Conservation (phyloP, 208 protist genomes). For the Tritrichomonas musculus region DNA sequence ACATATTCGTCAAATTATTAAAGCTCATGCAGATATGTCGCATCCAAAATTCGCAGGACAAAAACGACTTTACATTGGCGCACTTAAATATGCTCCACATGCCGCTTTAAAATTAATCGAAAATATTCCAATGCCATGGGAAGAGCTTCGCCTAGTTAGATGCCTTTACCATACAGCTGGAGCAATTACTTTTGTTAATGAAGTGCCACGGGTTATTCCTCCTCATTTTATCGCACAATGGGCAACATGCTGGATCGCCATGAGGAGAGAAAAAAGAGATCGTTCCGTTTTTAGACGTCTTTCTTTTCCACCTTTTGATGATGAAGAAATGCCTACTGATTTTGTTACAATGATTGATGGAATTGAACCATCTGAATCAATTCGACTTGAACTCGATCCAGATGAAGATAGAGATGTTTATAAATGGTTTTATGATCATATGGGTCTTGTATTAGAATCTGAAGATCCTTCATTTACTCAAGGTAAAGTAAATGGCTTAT, state of each 20-base stretch:
- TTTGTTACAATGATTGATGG: constrained; percentile 67
- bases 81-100: constrained; percentile 97
- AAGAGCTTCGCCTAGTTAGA: constrained; percentile 41
- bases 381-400: constrained; percentile 82
- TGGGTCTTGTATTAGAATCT: background rate
- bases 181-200: constrained; percentile 99
- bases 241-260: constrained; percentile 99
- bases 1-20: constrained; percentile 96
- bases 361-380: constrained; percentile 51
- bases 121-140: constrained; percentile 97
- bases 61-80: constrained; percentile 96
- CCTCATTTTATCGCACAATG: constrained; percentile 84
- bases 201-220: constrained; percentile 90
- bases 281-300: constrained; percentile 90
- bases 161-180: constrained; percentile 40
- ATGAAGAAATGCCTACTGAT: constrained; percentile 98
- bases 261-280: constrained; percentile 97
- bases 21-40: constrained; percentile 98
- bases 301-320: constrained; percentile 95
- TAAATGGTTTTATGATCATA: constrained; percentile 74
- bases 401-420: constrained; percentile 89
- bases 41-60: constrained; percentile 94
- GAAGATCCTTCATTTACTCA: constrained; percentile 56
- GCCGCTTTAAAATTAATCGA: constrained; percentile 98
- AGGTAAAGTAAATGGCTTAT: constrained; percentile 73